Conservation (phyloP, 208 protist species). For the Leishmania aethiopica region DNA sequence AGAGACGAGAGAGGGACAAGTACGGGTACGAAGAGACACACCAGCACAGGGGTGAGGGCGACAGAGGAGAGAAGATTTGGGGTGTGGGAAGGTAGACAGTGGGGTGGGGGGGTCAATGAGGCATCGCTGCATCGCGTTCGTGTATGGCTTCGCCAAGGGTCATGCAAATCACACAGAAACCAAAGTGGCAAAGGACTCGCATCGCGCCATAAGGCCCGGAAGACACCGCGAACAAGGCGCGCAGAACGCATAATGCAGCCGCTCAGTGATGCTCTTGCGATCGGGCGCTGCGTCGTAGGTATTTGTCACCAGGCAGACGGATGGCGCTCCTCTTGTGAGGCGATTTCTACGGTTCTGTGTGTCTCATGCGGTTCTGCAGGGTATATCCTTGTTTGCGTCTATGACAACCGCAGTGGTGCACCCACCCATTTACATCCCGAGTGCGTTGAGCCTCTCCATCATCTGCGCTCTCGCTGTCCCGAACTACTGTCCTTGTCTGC, state of each 20-base stretch:
- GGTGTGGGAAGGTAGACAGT: background rate
- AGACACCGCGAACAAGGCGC: background rate
- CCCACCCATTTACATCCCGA: background rate
- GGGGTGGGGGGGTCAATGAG: background rate
- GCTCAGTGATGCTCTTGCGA: background rate
- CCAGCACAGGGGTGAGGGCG: background rate
- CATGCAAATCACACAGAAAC: background rate
- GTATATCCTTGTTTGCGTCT: background rate
- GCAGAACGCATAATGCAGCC: background rate
- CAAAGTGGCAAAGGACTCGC: no score
- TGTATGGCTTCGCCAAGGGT: background rate
- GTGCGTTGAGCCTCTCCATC: background rate
- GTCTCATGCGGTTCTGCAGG: background rate
- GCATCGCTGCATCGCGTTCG: background rate
- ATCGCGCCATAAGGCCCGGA: background rate
- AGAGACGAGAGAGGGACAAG: background rate
- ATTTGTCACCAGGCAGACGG: background rate
- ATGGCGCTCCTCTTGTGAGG: background rate
- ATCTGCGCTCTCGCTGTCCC: background rate
- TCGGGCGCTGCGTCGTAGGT: background rate
- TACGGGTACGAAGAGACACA: background rate
- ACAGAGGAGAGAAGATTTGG: background rate
- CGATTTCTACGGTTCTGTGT: background rate
- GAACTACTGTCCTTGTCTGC: background rate
- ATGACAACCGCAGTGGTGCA: background rate